Base-by-base conservation (phyloP, 306 rosid species). In the Morella rubra region DNA sequence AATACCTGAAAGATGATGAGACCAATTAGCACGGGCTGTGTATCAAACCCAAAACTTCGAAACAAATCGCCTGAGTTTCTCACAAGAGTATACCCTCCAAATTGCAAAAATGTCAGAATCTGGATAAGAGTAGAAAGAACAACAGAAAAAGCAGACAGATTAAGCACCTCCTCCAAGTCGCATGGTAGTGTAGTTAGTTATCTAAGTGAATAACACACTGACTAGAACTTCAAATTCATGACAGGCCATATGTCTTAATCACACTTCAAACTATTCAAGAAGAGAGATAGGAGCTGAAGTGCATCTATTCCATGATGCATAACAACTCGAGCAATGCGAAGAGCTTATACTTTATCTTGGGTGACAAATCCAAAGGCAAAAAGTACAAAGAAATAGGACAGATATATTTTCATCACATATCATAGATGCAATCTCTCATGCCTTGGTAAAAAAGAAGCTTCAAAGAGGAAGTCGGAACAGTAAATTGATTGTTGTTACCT, bases 61-160 rank as follows among this genome's bases (percentile, higher is more conserved):
- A 86, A 95, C 74, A 95, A 84, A 83, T 93, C 89, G 32, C 79
- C 87, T 50, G 97, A 92, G 87, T 95, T 95, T 79, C 99, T 87
- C 83, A 95, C 99, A 46, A 92, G 88, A 40, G 99, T 89, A 82
- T 90, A 95, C 55, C 99, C 99, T 62, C 99, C 99, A 84, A 95
- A 95, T 90, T 95, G 99, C 89, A 92, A 67, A 77, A 95, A 75
- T 72, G 97, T 90, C 71, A 92, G 99, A 86, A 95, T 86, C 99
- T 95, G 86, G 80, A 76, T 47, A 41, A 58, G 19, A 46, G 45
- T 32, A 77, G 37, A 37, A 80, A 59, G 67, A 84, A 51, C 8
- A 72, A 75, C 50, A 50, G 40, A 71, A 55, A 24, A 78, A 71
- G 54, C 45, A 73, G 58, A 78, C 59, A 79, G 47, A 69, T 37